These are phyloP conservation scores for Fragilaria radians DNA, from an alignment of 108 stramenopile genomes.

Conservation along the genomic window DNA sequence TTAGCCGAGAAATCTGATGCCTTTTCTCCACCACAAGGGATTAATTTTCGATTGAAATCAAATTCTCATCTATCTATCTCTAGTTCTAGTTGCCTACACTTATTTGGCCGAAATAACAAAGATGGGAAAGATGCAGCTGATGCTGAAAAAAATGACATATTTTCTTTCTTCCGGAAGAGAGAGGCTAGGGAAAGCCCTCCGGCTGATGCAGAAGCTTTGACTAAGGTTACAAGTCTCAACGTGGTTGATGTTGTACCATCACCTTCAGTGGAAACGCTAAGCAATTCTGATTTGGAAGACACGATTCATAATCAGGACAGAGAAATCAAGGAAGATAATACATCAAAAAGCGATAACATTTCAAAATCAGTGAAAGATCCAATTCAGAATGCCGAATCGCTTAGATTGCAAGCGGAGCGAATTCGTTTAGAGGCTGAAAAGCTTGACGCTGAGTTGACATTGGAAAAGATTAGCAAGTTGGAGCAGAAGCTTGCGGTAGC, in stretches of 20 bases:
- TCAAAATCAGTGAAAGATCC: slow-evolving; percentile 11
- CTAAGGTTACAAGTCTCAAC: neutral
- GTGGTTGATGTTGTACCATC: neutral
- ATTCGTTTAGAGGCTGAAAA: slow-evolving; percentile 69
- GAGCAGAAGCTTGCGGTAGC: slow-evolving; percentile 28
- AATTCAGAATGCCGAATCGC: slow-evolving; percentile 22
- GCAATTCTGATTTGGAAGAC: neutral
- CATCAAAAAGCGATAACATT: too few relatives aligned
- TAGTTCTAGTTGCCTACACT: too few relatives aligned
- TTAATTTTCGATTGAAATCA: too few relatives aligned
- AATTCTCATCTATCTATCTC: too few relatives aligned
- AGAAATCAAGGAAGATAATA: too few relatives aligned
- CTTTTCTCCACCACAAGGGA: too few relatives aligned
- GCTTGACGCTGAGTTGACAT: slow-evolving; percentile 50
- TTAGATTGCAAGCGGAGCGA: slow-evolving; percentile 48
- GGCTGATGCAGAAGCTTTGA: neutral
- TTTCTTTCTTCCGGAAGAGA: neutral
- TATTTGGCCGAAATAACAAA: neutral
- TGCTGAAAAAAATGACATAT: neutral
- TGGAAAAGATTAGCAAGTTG: slow-evolving; percentile 59
- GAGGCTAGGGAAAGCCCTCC: neutral
- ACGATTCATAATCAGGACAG: neutral
- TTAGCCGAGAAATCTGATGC: too few relatives aligned
- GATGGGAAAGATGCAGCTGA: neutral
- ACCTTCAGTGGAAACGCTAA: neutral